Conservation (phyloP, 176 grass and related monocot species). For the Olyra latifolia region DNA sequence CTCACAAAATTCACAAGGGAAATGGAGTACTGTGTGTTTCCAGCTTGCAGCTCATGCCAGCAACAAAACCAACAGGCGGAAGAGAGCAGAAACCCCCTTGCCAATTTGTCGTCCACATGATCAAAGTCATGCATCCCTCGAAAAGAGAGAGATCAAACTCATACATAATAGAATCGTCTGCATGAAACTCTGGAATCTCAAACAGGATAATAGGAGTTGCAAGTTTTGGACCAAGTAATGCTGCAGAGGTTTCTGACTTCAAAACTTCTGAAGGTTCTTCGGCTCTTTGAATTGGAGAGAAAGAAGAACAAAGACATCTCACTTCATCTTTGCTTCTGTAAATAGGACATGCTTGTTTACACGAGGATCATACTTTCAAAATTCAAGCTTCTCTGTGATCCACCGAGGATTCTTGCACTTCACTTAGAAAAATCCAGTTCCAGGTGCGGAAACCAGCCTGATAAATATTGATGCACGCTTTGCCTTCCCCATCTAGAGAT, state of each 20-base stretch:
- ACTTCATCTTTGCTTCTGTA: conserved; percentile 76
- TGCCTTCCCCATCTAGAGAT: conserved; percentile 50
- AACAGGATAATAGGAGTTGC: neutral
- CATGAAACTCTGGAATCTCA: neutral
- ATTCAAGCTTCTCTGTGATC: conserved; percentile 65
- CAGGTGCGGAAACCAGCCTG: conserved; percentile 57
- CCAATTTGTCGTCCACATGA: too few species aligned
- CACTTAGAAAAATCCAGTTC: conserved; percentile 72
- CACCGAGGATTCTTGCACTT: conserved; percentile 64
- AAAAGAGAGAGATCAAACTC: too few species aligned
- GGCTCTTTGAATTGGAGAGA: neutral
- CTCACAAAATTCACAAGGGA: neutral
- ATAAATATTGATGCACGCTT: conserved; percentile 76
- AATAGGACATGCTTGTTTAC: conserved; percentile 77
- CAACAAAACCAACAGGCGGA: neutral
- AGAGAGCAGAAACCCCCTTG: neutral
- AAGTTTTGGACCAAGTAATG: neutral
- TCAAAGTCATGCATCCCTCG: neutral
- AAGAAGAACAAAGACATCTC: neutral
- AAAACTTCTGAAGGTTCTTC: neutral
- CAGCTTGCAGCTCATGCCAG: conserved; percentile 12
- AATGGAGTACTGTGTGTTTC: too few species aligned
- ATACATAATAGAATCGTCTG: neutral
- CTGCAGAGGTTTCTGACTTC: neutral
- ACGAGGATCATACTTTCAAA: conserved; percentile 66